Evolutionary conservation across 352 stramenopile species (phyloP), one percentile per base, ranked within the genome.

Genomic region (Sclerospora graminicola): DNA sequence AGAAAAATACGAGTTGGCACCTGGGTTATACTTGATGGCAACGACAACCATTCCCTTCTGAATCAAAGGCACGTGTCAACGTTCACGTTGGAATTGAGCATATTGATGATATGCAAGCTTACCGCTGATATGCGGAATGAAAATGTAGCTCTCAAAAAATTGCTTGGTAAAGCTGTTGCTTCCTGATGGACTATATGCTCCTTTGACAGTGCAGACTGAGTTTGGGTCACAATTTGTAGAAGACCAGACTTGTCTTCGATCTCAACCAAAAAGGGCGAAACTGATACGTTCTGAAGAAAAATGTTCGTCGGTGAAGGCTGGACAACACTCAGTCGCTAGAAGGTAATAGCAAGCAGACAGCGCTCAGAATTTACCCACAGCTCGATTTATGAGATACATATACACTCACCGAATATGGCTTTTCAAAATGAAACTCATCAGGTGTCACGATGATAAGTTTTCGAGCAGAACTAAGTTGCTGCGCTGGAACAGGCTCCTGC

Each of bases 271-370:
- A 80, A 80, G 8, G 69, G 60, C 6, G 51, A 74, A 8, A 60
- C 14, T 1, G 76, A 82, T 21, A 60, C 79, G 53, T 91, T 91
- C 38, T 88, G 72, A 4, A 91, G 44, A 26, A 87, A 89, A 13
- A 91, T 65, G 41, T 89, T 91, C 6, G 67, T 76, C 0, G 80
- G 69, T 14, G 76, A 54, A 26, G 56, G 21, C 6, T 26, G 21
- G 21, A 26, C 21, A 26, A 6, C 3, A 26, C 21, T n/a, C n/a
- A n/a, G n/a, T n/a, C n/a, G n/a, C n/a, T n/a, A n/a, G n/a, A n/a
- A n/a, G n/a, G n/a, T n/a, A n/a, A n/a, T n/a, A n/a, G n/a, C n/a
- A n/a, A n/a, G n/a, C n/a, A 18, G 10, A 46, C 16, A 33, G 42
- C 21, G 33, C 18, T 57, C 55, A 60, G 23, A 18, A 28, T 23